These are phyloP conservation scores for Phytophthora nicotianae DNA, from an alignment of 352 stramenopile genomes.

Conservation along the genomic window DNA sequence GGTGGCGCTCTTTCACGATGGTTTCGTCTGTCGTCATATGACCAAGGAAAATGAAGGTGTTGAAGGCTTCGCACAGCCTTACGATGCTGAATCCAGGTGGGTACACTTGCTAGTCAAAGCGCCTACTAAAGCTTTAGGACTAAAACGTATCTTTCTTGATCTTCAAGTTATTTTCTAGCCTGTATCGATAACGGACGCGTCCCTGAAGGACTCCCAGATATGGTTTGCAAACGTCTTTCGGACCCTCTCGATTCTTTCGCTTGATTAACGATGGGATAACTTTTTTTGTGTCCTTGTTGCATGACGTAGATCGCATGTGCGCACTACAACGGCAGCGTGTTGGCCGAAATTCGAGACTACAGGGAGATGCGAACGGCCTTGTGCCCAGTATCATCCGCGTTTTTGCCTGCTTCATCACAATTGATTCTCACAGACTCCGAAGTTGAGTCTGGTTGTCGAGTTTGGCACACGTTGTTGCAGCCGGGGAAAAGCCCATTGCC, in stretches of 20 bases:
- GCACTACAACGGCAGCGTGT: slow-evolving; percentile 24
- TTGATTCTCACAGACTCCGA: slow-evolving; percentile 9
- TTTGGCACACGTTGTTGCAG: slow-evolving; percentile 29
- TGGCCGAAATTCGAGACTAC: slow-evolving; percentile 50
- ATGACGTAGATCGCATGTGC: slow-evolving; percentile 31
- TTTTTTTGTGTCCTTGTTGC: slow-evolving; percentile 5
- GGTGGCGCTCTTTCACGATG: slow-evolving; percentile 66
- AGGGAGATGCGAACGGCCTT: slow-evolving; percentile 21
- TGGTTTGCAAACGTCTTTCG: slow-evolving; percentile 41
- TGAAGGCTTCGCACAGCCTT: slow-evolving; percentile 75
- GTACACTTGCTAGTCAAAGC: slow-evolving; percentile 11
- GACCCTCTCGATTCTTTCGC: slow-evolving; percentile 7
- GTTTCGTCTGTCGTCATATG: slow-evolving; percentile 70
- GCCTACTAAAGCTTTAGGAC: slow-evolving; percentile 6
- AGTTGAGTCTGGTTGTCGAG: slow-evolving; percentile 6
- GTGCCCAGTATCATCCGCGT: slow-evolving; percentile 48
- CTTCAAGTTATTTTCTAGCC: slow-evolving; percentile 64
- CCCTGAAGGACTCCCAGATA: slow-evolving; percentile 59
- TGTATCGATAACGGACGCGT: slow-evolving; percentile 57
- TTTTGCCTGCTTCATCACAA: slow-evolving; percentile 26
- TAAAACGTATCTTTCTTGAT: slow-evolving; percentile 20
- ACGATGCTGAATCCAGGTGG: slow-evolving; percentile 70
- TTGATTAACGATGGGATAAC: slow-evolving; percentile 16
- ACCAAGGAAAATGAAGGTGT: slow-evolving; percentile 55
- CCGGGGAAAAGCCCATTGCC: slow-evolving; percentile 18